Evolutionary conservation across 352 stramenopile species (phyloP).

Genomic region (Phytopythium boreale): DNA sequence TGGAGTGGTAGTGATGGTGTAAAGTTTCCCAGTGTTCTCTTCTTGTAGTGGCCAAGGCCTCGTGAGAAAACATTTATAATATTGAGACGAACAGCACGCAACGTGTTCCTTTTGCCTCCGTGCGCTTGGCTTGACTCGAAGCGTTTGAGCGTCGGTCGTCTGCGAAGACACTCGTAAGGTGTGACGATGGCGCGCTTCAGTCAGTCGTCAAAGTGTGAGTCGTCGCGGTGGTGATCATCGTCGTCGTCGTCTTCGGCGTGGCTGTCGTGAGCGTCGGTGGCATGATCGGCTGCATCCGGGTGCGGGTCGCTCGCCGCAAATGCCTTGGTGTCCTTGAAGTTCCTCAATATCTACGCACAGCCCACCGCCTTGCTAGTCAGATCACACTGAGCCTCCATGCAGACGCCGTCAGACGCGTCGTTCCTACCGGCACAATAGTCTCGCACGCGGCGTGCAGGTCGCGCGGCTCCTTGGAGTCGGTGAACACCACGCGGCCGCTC

Average conservation of each 20-base stretch:
- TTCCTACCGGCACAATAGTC: slow-evolving; percentile 63
- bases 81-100: slow-evolving; percentile 1
- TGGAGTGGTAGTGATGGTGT: slow-evolving; percentile 5
- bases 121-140: background rate
- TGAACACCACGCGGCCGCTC: slow-evolving; percentile 97
- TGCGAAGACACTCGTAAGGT: background rate
- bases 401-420: background rate
- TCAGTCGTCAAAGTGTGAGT: slow-evolving; percentile 8
- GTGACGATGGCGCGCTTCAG: too few species aligned
- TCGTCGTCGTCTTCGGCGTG: slow-evolving; percentile 7
- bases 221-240: slow-evolving; percentile 5
- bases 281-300: background rate
- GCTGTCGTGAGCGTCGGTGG: slow-evolving; percentile 4
- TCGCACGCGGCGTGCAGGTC: slow-evolving; percentile 85
- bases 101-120: background rate
- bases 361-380: background rate
- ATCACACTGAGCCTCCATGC: background rate
- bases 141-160: background rate
- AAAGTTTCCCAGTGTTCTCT: background rate
- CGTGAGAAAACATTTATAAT: slow-evolving; percentile 6
- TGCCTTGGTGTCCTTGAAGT: slow-evolving; percentile 51
- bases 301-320: slow-evolving; percentile 13
- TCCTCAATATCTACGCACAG: slow-evolving; percentile 52
- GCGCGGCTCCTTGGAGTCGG: slow-evolving; percentile 86
- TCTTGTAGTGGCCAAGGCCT: background rate